Percentiles rank a stretch among this genome's conserved stretches.
Conservation (phyloP, 257 asterid species). For the Penstemon barbatus region DNA sequence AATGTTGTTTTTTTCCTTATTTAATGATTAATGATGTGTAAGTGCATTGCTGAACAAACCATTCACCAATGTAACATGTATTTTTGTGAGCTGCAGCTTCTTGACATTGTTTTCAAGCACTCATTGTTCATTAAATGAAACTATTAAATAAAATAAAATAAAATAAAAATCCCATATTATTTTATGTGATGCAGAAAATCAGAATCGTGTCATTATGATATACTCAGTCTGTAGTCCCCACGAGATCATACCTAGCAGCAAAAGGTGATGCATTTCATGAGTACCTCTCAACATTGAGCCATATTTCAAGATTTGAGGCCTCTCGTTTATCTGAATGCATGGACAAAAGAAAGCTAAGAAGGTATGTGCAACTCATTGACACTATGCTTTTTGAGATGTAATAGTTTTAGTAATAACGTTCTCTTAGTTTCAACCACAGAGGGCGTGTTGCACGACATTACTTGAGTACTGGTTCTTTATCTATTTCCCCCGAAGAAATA, state of each 20-base stretch:
- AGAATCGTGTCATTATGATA: conserved; percentile 35
- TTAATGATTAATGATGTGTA: background rate
- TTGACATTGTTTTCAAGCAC: conserved; percentile 11
- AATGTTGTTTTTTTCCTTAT: conserved; percentile 7
- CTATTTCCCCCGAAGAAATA: conserved; percentile 67
- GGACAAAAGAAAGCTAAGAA: conserved; percentile 48
- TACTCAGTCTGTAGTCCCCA: conserved; percentile 64
- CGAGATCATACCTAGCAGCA: conserved; percentile 56
- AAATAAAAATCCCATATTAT: conserved; percentile 1
- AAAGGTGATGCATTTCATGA: conserved; percentile 73
- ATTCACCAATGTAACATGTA: background rate
- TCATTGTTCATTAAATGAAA: conserved; percentile 4
- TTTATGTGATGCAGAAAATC: conserved; percentile 46
- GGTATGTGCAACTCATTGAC: conserved; percentile 42
- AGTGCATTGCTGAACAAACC: background rate
- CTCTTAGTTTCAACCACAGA: conserved; percentile 45
- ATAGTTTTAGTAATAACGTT: conserved; percentile 25
- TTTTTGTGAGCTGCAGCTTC: background rate
- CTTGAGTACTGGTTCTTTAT: conserved; percentile 63
- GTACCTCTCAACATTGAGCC: conserved; percentile 76
- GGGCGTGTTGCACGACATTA: conserved; percentile 62
- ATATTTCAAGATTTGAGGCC: conserved; percentile 74
- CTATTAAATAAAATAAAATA: background rate
- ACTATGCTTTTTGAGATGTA: background rate
- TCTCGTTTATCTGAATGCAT: conserved; percentile 46